phyloP scores from a whole-genome alignment of 768 basidiomycete species.

The Serendipita sp. region DNA sequence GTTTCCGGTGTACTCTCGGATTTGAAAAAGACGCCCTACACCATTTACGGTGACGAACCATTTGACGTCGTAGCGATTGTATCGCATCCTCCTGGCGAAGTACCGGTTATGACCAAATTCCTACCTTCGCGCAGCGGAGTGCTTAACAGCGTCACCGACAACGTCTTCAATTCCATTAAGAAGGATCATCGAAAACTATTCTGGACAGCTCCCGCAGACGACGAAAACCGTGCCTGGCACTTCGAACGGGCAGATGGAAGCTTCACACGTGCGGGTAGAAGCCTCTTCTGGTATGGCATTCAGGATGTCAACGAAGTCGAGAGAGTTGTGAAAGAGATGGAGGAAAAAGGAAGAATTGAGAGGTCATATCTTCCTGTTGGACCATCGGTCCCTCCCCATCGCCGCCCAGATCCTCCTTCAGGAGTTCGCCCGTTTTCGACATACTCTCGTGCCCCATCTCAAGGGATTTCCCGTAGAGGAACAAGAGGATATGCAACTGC shows the following conservation, averaged over 20 bases:
- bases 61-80: slow-evolving; percentile 91
- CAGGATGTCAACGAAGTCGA: slow-evolving; percentile 87
- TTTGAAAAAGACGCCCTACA: slow-evolving; percentile 70
- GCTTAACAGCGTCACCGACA: slow-evolving; percentile 90
- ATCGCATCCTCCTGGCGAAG: slow-evolving; percentile 75
- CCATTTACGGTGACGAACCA: slow-evolving; percentile 96
- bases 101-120: slow-evolving; percentile 85
- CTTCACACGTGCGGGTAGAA: slow-evolving; percentile 87
- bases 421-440: slow-evolving; percentile 47
- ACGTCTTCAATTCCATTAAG: slow-evolving; percentile 91
- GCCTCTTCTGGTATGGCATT: slow-evolving; percentile 95
- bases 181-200: slow-evolving; percentile 88
- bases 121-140: slow-evolving; percentile 75
- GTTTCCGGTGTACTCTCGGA: slow-evolving; percentile 76
- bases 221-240: slow-evolving; percentile 96
- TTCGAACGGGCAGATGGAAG: slow-evolving; percentile 96
- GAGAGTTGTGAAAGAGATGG: slow-evolving; percentile 56
- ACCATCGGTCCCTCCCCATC: slow-evolving; percentile 47
- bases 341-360: slow-evolving; percentile 68
- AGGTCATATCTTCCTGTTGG: slow-evolving; percentile 82
- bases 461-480: slow-evolving; percentile 22
- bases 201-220: slow-evolving; percentile 95
- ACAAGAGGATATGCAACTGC: slow-evolving; percentile 71
- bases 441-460: slow-evolving; percentile 26
- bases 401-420: slow-evolving; percentile 15